Evolutionary conservation across 805 yeast genomes (phyloP).

Genomic region (Hermanozyma aechmeae): DNA sequence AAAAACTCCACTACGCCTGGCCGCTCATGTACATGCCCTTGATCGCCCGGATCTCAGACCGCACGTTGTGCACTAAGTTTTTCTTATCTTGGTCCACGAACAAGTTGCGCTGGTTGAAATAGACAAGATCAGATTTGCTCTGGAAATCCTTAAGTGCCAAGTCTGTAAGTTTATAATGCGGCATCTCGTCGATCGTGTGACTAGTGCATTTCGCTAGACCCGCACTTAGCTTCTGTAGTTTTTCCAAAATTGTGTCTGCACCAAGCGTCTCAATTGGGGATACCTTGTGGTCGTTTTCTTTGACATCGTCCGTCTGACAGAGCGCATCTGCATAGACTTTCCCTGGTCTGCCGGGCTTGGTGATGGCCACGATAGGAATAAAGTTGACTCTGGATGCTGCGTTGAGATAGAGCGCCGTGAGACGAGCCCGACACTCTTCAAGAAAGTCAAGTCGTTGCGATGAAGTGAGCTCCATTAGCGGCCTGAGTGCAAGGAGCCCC

Average conservation of each 20-base stretch:
- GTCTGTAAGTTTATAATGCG: slow-evolving; percentile 21
- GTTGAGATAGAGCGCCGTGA: slow-evolving; percentile 27
- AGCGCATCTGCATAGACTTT: slow-evolving; percentile 28
- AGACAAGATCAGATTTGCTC: slow-evolving; percentile 24
- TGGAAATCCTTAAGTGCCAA: slow-evolving; percentile 25
- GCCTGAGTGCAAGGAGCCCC: slow-evolving; percentile 24
- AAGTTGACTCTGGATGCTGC: slow-evolving; percentile 23
- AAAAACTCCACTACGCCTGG: slow-evolving; percentile 17
- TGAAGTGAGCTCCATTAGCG: slow-evolving; percentile 21
- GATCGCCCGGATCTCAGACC: slow-evolving; percentile 29
- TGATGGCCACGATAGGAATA: slow-evolving; percentile 32
- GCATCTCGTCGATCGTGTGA: slow-evolving; percentile 19
- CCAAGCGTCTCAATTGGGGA: slow-evolving; percentile 15
- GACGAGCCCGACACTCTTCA: slow-evolving; percentile 20
- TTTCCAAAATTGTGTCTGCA: slow-evolving; percentile 14
- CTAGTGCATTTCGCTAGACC: slow-evolving; percentile 16
- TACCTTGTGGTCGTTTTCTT: slow-evolving; percentile 11
- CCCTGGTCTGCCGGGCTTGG: slow-evolving; percentile 16
- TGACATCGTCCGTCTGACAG: slow-evolving; percentile 25
- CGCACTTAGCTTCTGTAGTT: slow-evolving; percentile 14
- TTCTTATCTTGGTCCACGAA: slow-evolving; percentile 9
- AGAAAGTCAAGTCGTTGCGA: slow-evolving; percentile 23
- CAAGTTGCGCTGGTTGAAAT: slow-evolving; percentile 22
- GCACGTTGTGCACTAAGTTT: slow-evolving; percentile 25
- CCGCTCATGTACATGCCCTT: slow-evolving; percentile 39